Evolutionary conservation across 2,329 filamentous ascomycete species (phyloP).

Genomic region (Fusarium anthophilum): DNA sequence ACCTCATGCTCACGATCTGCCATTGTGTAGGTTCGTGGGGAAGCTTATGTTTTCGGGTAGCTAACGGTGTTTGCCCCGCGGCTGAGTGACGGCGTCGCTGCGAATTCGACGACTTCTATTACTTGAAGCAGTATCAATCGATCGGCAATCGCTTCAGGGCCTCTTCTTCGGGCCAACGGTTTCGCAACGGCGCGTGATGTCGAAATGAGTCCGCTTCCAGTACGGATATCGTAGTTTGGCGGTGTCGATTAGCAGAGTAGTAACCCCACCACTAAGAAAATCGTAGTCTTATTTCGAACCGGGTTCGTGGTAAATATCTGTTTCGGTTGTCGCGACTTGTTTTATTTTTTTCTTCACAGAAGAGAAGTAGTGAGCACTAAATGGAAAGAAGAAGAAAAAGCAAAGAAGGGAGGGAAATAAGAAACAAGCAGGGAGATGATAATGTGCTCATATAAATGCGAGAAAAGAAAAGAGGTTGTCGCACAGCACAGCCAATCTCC

Average conservation of each 20-base stretch:
- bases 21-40: slow-evolving; percentile 49
- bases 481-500: slow-evolving; percentile 29
- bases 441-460: slow-evolving; percentile 7
- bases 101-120: not conserved
- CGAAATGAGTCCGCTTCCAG: slow-evolving; percentile 2
- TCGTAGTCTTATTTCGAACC: slow-evolving; percentile 26
- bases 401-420: not conserved
- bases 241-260: slow-evolving; percentile 32
- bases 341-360: not conserved
- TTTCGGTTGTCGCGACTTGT: not conserved
- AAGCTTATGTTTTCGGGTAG: slow-evolving; percentile 9
- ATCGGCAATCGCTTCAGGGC: not conserved
- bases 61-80: slow-evolving; percentile 9
- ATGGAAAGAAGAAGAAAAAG: not conserved
- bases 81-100: not conserved
- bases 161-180: not conserved
- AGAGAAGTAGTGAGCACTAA: not conserved
- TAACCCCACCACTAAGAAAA: slow-evolving; percentile 38
- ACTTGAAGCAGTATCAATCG: not conserved
- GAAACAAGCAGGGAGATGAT: slow-evolving; percentile 9
- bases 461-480: slow-evolving; percentile 29
- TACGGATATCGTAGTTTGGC: slow-evolving; percentile 29
- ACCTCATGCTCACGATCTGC: slow-evolving; percentile 59
- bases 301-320: slow-evolving; percentile 5
- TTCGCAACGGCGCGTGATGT: slow-evolving; percentile 2